Evolutionary conservation across 177 flowering plant species (phyloP).

Genomic region (Vitis hybrid): DNA sequence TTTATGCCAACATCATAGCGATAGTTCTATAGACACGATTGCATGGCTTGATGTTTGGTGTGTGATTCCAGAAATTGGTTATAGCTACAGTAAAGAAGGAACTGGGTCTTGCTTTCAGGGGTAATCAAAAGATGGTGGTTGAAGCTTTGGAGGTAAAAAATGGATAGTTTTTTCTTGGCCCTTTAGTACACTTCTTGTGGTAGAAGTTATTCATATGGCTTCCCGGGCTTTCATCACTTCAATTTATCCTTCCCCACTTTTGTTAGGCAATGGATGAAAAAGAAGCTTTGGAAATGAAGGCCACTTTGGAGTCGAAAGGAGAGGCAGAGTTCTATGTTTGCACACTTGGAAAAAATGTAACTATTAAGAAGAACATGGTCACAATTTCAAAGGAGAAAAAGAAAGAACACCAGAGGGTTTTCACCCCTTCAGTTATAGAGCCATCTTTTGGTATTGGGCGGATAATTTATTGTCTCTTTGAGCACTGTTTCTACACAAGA

Average conservation of each 20-base stretch:
- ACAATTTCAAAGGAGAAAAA: slow-evolving; percentile 77
- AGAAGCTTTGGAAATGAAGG: slow-evolving; percentile 91
- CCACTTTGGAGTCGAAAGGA: slow-evolving; percentile 68
- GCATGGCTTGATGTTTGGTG: neutral
- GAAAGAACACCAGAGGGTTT: slow-evolving; percentile 89
- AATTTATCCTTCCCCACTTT: neutral
- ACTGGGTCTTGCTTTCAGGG: slow-evolving; percentile 89
- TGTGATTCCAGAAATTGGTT: slow-evolving; percentile 67
- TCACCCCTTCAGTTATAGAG: slow-evolving; percentile 94
- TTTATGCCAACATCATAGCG: neutral
- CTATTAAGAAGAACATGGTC: slow-evolving; percentile 76
- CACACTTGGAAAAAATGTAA: slow-evolving; percentile 70
- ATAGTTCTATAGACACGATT: neutral
- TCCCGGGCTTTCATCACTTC: neutral
- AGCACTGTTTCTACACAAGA: slow-evolving; percentile 87
- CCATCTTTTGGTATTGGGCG: slow-evolving; percentile 99
- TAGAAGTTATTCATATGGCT: neutral
- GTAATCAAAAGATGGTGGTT: slow-evolving; percentile 79
- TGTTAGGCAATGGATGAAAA: slow-evolving; percentile 82
- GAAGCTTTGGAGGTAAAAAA: slow-evolving; percentile 84
- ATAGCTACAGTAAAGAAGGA: slow-evolving; percentile 84
- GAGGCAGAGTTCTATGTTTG: slow-evolving; percentile 80
- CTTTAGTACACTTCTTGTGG: neutral
- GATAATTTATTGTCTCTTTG: slow-evolving; percentile 87
- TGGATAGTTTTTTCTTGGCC: neutral